Evolutionary conservation across 2,329 filamentous ascomycete genomes (phyloP), one percentile per base, ranked within the genome.

Genomic region (Exophiala bonariae): DNA sequence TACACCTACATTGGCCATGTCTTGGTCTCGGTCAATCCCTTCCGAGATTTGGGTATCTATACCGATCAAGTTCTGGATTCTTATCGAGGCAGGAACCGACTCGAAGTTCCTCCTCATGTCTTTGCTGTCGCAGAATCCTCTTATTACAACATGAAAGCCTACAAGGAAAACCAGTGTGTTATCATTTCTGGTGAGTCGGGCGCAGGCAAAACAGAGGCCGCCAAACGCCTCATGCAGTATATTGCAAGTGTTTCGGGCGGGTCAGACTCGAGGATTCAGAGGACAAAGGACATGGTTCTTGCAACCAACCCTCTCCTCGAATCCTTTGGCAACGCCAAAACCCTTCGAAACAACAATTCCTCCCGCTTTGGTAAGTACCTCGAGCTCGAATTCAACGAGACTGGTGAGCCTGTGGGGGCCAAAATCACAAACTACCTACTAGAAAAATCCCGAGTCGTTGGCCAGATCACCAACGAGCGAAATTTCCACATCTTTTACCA

Each of bases 401-500:
- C 88, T 56, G 92, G 92, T 57, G 92, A 97, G 69, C 93, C 93
- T 0, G 85, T 96, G 9, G 93, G 93, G 61, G 93, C 93, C 51
- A 93, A 96, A 68, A 96, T 99, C 70, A 96, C 92, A 64, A 99
- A 99, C 69, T 99, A 99, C 64, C 78, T 99, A 18, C 78, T 99
- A 43, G 93, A 99, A 68, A 97, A 97, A 76, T 85, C 89, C 38
- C 81, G 93, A 73, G 93, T 99, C 14, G 90, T 96, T 8, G 90
- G 92, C 13, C 93, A 97, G 73, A 97, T 97, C 59, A 78, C 75
- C 49, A 95, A 96, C 67, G 93, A 99, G 78, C 83, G 93, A 59
- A 97, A 96, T 72, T 99, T 99, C 70, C 93, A 99, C 72, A 97
- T 99, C 62, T 99, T 99, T 69, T 99, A 99, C 72, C 93, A 99